Evolutionary conservation across 139 green algal species (phyloP).

Genomic region (Tetradesmus lagerheimii): DNA sequence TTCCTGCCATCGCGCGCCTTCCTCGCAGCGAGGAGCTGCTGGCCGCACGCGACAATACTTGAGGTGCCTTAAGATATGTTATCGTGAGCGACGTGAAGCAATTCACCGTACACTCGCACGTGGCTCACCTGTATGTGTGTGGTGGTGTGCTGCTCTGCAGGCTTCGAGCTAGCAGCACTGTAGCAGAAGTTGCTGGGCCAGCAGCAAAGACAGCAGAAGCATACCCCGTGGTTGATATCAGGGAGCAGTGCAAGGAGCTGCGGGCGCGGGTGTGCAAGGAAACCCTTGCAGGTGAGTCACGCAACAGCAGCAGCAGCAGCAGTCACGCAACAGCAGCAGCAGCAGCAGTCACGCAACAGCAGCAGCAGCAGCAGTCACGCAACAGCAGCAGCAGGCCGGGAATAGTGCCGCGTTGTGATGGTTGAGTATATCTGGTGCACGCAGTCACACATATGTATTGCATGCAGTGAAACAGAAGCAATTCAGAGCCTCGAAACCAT

Average conservation of each 20-base stretch:
- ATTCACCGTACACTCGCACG: not conserved
- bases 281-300: not conserved
- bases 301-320: not conserved
- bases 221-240: conserved; percentile 14
- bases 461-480: too few species aligned
- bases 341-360: too few species aligned
- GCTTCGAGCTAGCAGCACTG: not conserved
- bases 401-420: too few species aligned
- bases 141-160: not conserved
- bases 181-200: not conserved
- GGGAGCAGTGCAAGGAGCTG: conserved; percentile 18
- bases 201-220: not conserved
- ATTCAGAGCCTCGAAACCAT: too few species aligned
- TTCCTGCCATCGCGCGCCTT: not conserved
- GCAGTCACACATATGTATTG: too few species aligned
- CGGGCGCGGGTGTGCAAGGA: conserved; percentile 11
- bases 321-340: not conserved
- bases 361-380: too few species aligned
- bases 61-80: not conserved
- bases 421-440: too few species aligned
- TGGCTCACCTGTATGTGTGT: not conserved
- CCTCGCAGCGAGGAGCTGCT: not conserved
- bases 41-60: not conserved
- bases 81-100: not conserved
- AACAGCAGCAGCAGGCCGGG: too few species aligned